Evolutionary conservation across 2,329 filamentous ascomycete genomes (phyloP), one percentile per base, ranked within the genome.

Genomic region (Capronia coronata): DNA sequence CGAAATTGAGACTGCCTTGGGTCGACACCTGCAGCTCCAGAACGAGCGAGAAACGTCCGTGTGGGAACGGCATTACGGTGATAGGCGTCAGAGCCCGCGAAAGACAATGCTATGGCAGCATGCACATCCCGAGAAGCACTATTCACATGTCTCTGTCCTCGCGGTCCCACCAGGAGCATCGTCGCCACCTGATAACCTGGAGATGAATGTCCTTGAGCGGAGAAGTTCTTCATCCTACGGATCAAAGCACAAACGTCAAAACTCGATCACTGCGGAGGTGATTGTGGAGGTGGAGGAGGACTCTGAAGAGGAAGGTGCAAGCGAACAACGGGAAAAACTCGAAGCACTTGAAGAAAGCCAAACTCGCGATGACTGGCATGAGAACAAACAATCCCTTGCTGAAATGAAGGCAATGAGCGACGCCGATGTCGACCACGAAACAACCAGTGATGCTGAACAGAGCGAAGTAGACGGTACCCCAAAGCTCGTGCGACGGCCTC

Each of bases 281-380:
- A 60, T 60, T 25, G 49, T 51, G 43, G 58, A 60, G 47, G 52
- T 55, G 21, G 53, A 57, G 14, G 58, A 60, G 43, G 52, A 55
- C 13, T 5, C 34, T 8, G 45, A 46, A n/a, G 30, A 34, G 10
- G 18, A 27, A n/a, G 46, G 76, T 0, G 78, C 77, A 2, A 79
- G 76, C 1, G 88, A 94, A 63, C 80, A 91, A 8, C 90, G 96
- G 65, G 78, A 84, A 59, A 88, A 88, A 0, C 70, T 97, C 40
- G 91, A 97, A 67, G 81, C 78, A 54, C 73, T 98, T 7, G 91
- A 97, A 66, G 88, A 86, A 56, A 89, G 88, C n/a, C 18, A 37
- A 19, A 16, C 32, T 23, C 43, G 29, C 8, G 29, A 19, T 35
- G 46, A 49, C 23, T 35, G 23, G 3, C 48, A 38, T 41, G 18